Base-by-base conservation (phyloP, 345 rosid species). In the Salix viminalis region DNA sequence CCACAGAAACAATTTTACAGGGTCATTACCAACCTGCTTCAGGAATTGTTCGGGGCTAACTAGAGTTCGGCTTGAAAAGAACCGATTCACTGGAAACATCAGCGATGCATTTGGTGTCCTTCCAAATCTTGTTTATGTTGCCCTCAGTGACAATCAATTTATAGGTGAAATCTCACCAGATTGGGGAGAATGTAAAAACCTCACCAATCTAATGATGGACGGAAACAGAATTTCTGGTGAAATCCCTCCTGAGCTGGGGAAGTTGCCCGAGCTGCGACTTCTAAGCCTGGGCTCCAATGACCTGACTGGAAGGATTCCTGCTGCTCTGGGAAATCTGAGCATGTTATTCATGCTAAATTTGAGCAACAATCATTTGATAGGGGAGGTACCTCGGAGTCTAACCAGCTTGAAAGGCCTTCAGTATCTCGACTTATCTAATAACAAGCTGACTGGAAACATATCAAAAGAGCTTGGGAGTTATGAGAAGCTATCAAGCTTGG, bases 171-270 rank as follows among this genome's bases (percentile, higher is more conserved):
- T 91, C 66, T 91, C 92, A 0, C 76, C 85, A 13, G 39, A 32
- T n/a, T 91, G 96, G 96, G 96, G 96, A 24, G 84, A 87, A 67
- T 91, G 93, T 76, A 50, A 23, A 37, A 88, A 81, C 64, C 89
- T 91, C 77, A 79, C 88, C 21, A 86, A 78, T 76, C 80, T 91
- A 75, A 79, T 80, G 81, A 80, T 90, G 76, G 91, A 85, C 15
- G 73, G 82, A 72, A 91, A 89, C 70, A 84, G 81, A 75, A 85
- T 91, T 74, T 83, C 90, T 7, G 92, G 93, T 41, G 42, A 42
- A 71, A 86, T 91, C 64, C 93, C 92, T 0, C 67, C 79, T 12
- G 91, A 86, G 82, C 90, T 91, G 6, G 90, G 88, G 26, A 81
- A 83, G 58, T 76, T 91, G 76, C 62, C 77, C 9, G 67, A 64